These are phyloP conservation scores for Trapa incisa DNA, from an alignment of 345 rosid genomes.

Conservation along the genomic window DNA sequence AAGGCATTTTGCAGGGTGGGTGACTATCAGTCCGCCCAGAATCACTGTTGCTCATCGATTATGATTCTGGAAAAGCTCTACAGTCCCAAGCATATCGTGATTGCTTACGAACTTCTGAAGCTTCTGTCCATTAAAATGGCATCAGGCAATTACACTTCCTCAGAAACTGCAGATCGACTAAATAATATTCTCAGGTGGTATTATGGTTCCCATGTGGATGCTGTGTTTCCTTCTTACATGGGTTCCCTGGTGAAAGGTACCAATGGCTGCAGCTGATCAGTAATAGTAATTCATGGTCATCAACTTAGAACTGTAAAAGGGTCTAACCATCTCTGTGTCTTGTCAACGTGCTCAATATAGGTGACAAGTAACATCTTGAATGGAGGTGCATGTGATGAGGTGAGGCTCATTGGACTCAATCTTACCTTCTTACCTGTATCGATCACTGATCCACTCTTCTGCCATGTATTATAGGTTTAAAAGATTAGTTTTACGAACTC, in stretches of 20 bases:
- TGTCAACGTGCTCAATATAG: not conserved
- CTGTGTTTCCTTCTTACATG: constrained; percentile 32
- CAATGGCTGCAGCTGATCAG: not conserved
- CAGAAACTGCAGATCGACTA: constrained; percentile 28
- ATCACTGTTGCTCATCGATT: constrained; percentile 56
- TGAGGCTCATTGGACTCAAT: too few species aligned
- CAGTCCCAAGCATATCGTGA: constrained; percentile 45
- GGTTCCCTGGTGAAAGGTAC: constrained; percentile 23
- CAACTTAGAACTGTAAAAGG: not conserved
- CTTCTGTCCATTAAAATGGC: constrained; percentile 51
- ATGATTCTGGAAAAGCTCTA: constrained; percentile 62
- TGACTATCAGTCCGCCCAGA: constrained; percentile 37
- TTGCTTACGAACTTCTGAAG: constrained; percentile 74
- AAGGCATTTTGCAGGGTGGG: constrained; percentile 52
- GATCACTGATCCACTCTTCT: too few species aligned
- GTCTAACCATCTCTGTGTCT: not conserved
- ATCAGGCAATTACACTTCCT: constrained; percentile 28
- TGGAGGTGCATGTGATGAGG: not conserved
- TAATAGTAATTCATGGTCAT: not conserved
- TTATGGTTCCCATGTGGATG: constrained; percentile 42
- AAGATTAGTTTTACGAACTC: too few species aligned
- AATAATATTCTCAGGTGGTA: constrained; percentile 30
- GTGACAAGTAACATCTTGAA: not conserved
- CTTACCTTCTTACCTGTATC: too few species aligned
- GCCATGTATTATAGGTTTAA: too few species aligned